Base-by-base conservation (phyloP, 495 filamentous ascomycete genomes). In the Lepraria neglecta region DNA sequence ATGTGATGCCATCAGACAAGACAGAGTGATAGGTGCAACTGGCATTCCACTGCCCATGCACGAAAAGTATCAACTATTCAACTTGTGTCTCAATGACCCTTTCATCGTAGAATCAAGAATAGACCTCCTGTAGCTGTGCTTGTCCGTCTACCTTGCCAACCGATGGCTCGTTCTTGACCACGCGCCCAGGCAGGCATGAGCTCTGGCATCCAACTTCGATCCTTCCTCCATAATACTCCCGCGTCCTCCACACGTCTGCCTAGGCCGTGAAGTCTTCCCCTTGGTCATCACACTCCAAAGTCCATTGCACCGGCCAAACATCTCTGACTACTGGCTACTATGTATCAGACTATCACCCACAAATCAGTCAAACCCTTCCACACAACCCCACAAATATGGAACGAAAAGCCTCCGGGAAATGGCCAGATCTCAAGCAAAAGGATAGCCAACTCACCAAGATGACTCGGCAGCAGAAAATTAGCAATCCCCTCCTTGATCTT, bases 401-500 rank as follows among this genome's bases (percentile, higher is more conserved):
- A 50, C 9, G 24, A 17, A n/a, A 15, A 30, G 1, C 17, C 4
- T n/a, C 27, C 5, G 4, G 31, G n/a, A 15, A 28, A 51, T n/a
- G 42, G 33, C 28, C 15, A 35, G 33, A 21, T 53, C n/a, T 24
- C 24, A 2, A 24, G 24, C 24, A 24, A 24, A 24, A 24, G 24
- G 2, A 17, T 33, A 31, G 28, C 6, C 21, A 21, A 60, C 60
- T 63, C 64, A 85, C 90, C 94, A 68, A 97, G 74, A 77, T 97
- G 94, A 68, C 87, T 92, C 19, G 94, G 94, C 70, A 98, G 75
- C 65, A 98, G 76, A 69, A 98, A 98, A 72, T 97, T 97, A 50
- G 91, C 89, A 68, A 97, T 95, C 27, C 94, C 95, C 74, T 97
- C 91, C 70, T 89, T 88, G 46, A 99, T 86, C 67, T 83, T 82